Base-by-base conservation (phyloP, 1,284 basidiomycete species). In the Pyrrhoderma lamaoense region DNA sequence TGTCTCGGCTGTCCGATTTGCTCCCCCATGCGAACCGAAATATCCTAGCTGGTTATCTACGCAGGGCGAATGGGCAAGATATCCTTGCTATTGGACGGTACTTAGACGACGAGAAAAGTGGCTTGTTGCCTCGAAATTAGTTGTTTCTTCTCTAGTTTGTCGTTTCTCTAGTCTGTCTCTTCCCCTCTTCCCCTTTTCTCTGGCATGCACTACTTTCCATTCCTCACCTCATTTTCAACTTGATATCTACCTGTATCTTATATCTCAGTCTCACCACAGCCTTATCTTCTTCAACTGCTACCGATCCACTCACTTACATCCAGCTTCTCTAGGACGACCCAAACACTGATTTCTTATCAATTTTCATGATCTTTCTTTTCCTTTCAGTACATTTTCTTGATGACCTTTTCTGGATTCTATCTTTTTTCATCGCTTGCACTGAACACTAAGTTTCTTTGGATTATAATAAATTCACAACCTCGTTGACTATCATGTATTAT, bases 11-110 rank as follows among this genome's bases (percentile, higher is more conserved):
- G 52, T 72, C 74, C 2, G 82, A 85, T 58, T 67, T 93, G 35
- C 67, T 93, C 25, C 90, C 90, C 13, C 79, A 87, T 60, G 89
- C 84, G 21, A 82, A 92, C 55, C 75, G 78, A 47, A 67, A 67
- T 8, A 69, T 89, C 2, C 71, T 93, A 25, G 80, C 82, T 54
- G 75, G 77, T 7, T 93, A 93, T 67, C 65, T 93, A 47, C 74
- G 75, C 25, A 74, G 82, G 21, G 71, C 86, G 13, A 85, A 65
- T 51, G 67, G 89, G 5, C 82, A 88, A 60, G 85, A 89, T 64
- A 85, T 90, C 51, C 67, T 85, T 42, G 90, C 90, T 5, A 89
- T 93, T 60, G 86, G 89, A 18, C 85, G 88, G 61, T 93, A 91
- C 65, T 70, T 93, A 25, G 89, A 92, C 58, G 90, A 93, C 60